Conservation (phyloP, 108 stramenopile genomes). For the Fistulifera pelliculosa region DNA sequence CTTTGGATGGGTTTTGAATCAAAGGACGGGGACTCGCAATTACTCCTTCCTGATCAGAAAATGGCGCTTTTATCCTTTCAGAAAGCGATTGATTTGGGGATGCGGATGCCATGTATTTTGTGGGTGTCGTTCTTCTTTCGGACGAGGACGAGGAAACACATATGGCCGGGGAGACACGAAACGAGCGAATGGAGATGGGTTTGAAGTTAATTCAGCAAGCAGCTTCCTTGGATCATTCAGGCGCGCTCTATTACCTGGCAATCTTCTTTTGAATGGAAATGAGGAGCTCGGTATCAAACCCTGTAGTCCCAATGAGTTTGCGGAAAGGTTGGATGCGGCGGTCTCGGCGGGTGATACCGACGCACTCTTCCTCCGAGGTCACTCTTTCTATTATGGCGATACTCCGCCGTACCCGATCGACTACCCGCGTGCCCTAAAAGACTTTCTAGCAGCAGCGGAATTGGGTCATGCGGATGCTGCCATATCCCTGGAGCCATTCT, state of each 20-base stretch:
- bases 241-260: slow-evolving; percentile 69
- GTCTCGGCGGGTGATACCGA: slow-evolving; percentile 47
- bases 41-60: slow-evolving; percentile 2
- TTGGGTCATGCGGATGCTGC: slow-evolving; percentile 64
- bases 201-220: slow-evolving; percentile 31
- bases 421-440: slow-evolving; percentile 32
- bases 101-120: slow-evolving; percentile 74
- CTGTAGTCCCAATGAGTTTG: slow-evolving; percentile 26
- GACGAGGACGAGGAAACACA: slow-evolving; percentile 86
- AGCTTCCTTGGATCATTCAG: slow-evolving; percentile 45
- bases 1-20: slow-evolving; percentile 52
- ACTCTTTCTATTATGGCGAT: slow-evolving; percentile 49
- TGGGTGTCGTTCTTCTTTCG: slow-evolving; percentile 53
- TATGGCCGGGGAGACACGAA: slow-evolving; percentile 72
- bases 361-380: slow-evolving; percentile 57
- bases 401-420: slow-evolving; percentile 42
- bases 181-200: neutral
- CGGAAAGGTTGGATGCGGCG: slow-evolving; percentile 27
- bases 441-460: slow-evolving; percentile 58
- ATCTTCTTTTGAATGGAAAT: slow-evolving; percentile 44
- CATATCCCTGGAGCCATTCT: slow-evolving; percentile 71
- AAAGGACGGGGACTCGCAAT: slow-evolving; percentile 4
- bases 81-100: slow-evolving; percentile 72
- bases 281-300: slow-evolving; percentile 30
- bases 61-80: slow-evolving; percentile 51